These are phyloP conservation scores for Neurospora sp. DNA, from an alignment of 495 filamentous ascomycete species.

Conservation along the genomic window DNA sequence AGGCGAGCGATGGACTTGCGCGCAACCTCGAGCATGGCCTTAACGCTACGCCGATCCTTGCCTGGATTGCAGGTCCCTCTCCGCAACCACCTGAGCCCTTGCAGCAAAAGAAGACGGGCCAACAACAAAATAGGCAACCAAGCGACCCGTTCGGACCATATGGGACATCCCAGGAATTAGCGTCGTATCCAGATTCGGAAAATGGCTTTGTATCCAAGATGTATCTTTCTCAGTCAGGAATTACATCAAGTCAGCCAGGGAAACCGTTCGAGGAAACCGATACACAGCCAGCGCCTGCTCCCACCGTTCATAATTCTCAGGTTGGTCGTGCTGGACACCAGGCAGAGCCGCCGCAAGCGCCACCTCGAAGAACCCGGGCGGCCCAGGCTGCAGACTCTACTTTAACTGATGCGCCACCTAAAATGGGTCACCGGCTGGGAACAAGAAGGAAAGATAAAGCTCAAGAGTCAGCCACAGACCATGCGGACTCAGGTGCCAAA, in stretches of 20 bases:
- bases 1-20: conserved; percentile 44
- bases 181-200: conserved; percentile 9
- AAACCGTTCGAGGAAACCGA: conserved; percentile 25
- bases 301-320: conserved; percentile 22
- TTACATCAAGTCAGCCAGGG: conserved; percentile 11
- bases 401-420: conserved; percentile 54
- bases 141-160: conserved; percentile 36
- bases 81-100: conserved; percentile 20
- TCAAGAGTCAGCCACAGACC: conserved; percentile 21
- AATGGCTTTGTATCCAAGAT: conserved; percentile 36
- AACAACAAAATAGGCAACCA: conserved; percentile 15
- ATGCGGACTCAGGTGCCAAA: conserved; percentile 10
- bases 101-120: conserved; percentile 19
- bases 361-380: conserved; percentile 49
- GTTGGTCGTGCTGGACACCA: conserved; percentile 19
- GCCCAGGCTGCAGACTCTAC: conserved; percentile 43
- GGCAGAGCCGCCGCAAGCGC: conserved; percentile 58
- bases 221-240: conserved; percentile 26
- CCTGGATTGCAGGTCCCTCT: conserved; percentile 20
- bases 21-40: conserved; percentile 29
- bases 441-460: conserved; percentile 37
- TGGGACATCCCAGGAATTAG: background rate
- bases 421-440: conserved; percentile 45
- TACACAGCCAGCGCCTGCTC: conserved; percentile 25
- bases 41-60: conserved; percentile 9